phyloP scores from a whole-genome alignment of 352 stramenopile genomes.

The Globisporangium uncinulatum region DNA sequence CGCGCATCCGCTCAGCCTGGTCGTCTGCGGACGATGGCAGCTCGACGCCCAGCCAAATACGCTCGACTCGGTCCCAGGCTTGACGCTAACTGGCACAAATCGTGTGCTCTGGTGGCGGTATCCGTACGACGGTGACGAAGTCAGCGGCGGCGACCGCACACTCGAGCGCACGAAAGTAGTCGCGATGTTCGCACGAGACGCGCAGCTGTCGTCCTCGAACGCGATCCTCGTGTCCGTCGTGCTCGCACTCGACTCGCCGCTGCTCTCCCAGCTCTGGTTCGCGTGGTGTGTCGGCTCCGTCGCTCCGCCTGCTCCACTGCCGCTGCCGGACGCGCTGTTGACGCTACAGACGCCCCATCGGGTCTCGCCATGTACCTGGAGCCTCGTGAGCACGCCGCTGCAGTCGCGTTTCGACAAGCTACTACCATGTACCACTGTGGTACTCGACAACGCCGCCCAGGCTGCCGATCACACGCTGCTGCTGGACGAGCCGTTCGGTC shows the following conservation, averaged over 20 bases:
- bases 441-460: conserved; percentile 36
- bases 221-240: conserved; percentile 56
- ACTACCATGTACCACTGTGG: conserved; percentile 41
- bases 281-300: conserved; percentile 59
- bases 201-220: conserved; percentile 47
- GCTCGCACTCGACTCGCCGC: conserved; percentile 53
- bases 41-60: conserved; percentile 12
- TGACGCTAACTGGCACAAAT: conserved; percentile 25
- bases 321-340: conserved; percentile 8
- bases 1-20: conserved; percentile 43
- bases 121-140: conserved; percentile 21
- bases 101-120: conserved; percentile 59
- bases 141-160: conserved; percentile 4
- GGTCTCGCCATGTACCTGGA: conserved; percentile 25
- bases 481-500: conserved; percentile 29
- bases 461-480: conserved; percentile 31
- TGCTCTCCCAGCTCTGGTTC: conserved; percentile 53
- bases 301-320: conserved; percentile 26
- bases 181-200: conserved; percentile 47
- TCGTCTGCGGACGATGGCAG: conserved; percentile 51
- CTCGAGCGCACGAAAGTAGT: conserved; percentile 43
- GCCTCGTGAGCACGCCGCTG: conserved; percentile 24
- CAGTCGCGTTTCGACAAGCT: conserved; percentile 45
- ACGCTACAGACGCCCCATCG: conserved; percentile 1
- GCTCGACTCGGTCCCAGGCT: conserved; percentile 35